A percentile compares a stretch with the other conserved stretches of the same genome.
phyloP scores from a whole-genome alignment of 148 eudicot species.

The Rheum nobile region DNA sequence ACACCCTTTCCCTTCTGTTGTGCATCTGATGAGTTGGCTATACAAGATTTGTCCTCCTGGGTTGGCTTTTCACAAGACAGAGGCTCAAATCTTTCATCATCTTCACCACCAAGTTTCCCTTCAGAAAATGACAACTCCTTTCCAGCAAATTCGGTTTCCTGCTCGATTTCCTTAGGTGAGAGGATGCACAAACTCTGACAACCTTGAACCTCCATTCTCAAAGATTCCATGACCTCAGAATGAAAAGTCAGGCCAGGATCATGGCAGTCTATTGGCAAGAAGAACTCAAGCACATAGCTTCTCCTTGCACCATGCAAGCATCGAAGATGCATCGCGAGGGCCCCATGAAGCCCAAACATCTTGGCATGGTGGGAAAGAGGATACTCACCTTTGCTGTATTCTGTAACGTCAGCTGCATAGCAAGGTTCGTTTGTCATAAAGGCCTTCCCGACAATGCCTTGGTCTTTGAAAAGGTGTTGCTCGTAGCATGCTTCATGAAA shows the following conservation, averaged over 20 bases:
- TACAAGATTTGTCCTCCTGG: background rate
- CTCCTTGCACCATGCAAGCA: background rate
- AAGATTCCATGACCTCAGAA: background rate
- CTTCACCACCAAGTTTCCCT: background rate
- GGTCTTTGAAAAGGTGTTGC: constrained; percentile 1
- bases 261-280: background rate
- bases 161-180: too few species aligned
- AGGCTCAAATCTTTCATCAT: background rate
- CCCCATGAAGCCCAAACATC: constrained; percentile 3
- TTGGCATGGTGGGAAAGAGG: background rate
- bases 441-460: background rate
- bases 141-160: too few species aligned
- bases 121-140: too few species aligned
- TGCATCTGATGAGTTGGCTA: background rate
- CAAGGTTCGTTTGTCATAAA: background rate
- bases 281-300: background rate
- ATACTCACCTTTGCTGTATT: background rate
- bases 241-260: background rate
- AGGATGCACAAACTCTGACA: background rate
- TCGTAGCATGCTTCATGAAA: background rate
- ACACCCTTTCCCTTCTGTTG: background rate
- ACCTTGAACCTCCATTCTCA: background rate
- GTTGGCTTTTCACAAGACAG: background rate
- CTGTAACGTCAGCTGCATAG: background rate
- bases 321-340: background rate